These are phyloP conservation scores for Xylaria curta DNA, from an alignment of 495 filamentous ascomycete genomes.

Conservation along the genomic window DNA sequence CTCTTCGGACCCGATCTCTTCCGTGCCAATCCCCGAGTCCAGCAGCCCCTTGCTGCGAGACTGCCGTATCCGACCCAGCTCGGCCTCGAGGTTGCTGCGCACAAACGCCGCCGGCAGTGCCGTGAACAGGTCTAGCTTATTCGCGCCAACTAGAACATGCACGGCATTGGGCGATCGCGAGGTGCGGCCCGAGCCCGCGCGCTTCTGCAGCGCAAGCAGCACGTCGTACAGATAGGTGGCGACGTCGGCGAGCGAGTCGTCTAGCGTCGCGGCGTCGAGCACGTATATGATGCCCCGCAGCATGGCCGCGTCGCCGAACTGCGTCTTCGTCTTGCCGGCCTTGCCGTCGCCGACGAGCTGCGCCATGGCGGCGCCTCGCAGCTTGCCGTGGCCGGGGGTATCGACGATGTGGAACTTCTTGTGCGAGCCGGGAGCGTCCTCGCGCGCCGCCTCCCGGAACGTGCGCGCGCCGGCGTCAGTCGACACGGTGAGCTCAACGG, in stretches of 20 bases:
- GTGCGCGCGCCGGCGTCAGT: slow-evolving; percentile 63
- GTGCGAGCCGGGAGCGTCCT: slow-evolving; percentile 51
- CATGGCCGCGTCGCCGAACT: slow-evolving; percentile 61
- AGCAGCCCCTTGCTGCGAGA: slow-evolving; percentile 81
- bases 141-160: slow-evolving; percentile 83
- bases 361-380: slow-evolving; percentile 67
- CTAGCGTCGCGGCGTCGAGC: slow-evolving; percentile 79
- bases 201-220: slow-evolving; percentile 79
- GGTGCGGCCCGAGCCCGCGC: slow-evolving; percentile 62
- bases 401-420: slow-evolving; percentile 80
- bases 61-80: slow-evolving; percentile 79
- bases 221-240: slow-evolving; percentile 81
- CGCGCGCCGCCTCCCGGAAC: slow-evolving; percentile 62
- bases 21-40: slow-evolving; percentile 71
- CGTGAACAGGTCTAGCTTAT: slow-evolving; percentile 95
- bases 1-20: slow-evolving; percentile 63
- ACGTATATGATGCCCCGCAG: slow-evolving; percentile 71
- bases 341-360: slow-evolving; percentile 48
- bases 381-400: slow-evolving; percentile 94
- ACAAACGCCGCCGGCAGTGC: slow-evolving; percentile 84
- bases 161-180: slow-evolving; percentile 66
- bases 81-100: slow-evolving; percentile 74
- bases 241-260: slow-evolving; percentile 47
- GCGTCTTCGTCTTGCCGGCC: slow-evolving; percentile 52
- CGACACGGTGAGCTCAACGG: slow-evolving; percentile 75